Base-by-base conservation (phyloP, 352 stramenopile genomes). In the Phytophthora gonapodyides region DNA sequence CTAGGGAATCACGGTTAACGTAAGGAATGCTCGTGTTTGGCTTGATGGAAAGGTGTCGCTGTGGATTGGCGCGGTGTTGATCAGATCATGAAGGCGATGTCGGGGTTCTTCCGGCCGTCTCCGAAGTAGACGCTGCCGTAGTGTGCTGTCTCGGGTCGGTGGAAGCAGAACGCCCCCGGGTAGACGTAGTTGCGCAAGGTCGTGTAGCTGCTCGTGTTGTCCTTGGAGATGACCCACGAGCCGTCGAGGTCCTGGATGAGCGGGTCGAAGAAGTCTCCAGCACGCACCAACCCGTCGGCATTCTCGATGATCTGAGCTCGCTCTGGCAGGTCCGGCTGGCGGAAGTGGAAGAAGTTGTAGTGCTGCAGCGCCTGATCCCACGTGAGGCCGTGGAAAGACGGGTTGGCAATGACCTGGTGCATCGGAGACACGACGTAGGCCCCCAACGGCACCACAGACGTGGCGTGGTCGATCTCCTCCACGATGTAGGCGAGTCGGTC, bases 311-410 rank as follows among this genome's bases (percentile, higher is more conserved):
- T 76, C 36, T 80, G 82, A 1, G 74, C 69, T 8, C 77, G 73
- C 43, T 91, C 82, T 1, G 79, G 76, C n/a, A 85, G 42, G 24
- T 89, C 82, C 3, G 84, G 78, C 35, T 81, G 69, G 12, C 81
- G 78, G 19, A 92, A 87, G 64, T 93, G 84, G 56, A 89, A 90
- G 67, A 89, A 93, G 64, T 83, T 92, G 71, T 77, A 78, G 31
- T 91, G 69, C 57, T 89, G 80, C 13, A 65, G 40, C 1, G 79
- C 71, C 34, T 88, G 75, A 8, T 92, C 80, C 69, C 76, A 88
- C 31, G 76, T 69, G 40, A 93, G 76, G 0, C 84, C 84, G 44
- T 81, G 79, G 47, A 93, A 93, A 6, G 73, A 82, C 10, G 75
- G 63, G 41, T 93, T 93, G 31, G 68, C 54, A 27, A 92, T 70